Evolutionary conservation across 2,329 filamentous ascomycete species (phyloP).

Genomic region (Colletotrichum chlorophyti): DNA sequence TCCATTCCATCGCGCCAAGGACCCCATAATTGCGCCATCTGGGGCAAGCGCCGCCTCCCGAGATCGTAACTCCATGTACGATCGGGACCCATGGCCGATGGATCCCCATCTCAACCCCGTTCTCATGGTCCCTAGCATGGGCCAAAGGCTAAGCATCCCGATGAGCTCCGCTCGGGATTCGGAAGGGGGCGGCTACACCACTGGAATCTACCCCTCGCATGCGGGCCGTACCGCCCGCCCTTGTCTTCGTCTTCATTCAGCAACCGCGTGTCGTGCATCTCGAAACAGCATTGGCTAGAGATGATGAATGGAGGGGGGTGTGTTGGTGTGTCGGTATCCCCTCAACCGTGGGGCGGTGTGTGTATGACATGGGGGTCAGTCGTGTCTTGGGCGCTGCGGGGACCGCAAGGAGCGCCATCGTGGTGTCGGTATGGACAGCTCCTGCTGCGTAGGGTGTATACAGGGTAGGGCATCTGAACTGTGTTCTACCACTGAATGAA

Average conservation of each 20-base stretch:
- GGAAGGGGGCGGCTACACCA: no score
- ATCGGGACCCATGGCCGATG: constrained; percentile 2
- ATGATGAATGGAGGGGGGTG: neutral
- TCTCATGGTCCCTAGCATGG: no score
- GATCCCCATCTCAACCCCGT: neutral
- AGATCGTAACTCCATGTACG: constrained; percentile 15
- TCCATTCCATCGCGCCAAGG: constrained; percentile 14
- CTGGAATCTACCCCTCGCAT: no score
- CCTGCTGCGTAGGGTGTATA: no score
- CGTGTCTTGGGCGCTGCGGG: no score
- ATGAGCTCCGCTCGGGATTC: neutral
- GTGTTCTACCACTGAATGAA: no score
- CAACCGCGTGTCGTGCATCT: neutral
- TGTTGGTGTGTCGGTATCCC: neutral
- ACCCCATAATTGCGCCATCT: constrained; percentile 24
- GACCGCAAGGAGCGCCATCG: no score
- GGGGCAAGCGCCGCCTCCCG: neutral
- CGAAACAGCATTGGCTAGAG: neutral
- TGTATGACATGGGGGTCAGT: no score
- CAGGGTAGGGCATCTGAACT: no score
- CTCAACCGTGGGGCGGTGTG: neutral
- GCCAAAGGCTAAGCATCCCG: no score
- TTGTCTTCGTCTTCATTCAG: no score
- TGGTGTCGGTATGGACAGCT: no score
- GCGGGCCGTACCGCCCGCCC: constrained; percentile 17